A percentile compares a stretch with the other conserved stretches of the same genome.
phyloP scores from a whole-genome alignment of 2,329 filamentous ascomycete genomes.

The Colletotrichum truncatum region DNA sequence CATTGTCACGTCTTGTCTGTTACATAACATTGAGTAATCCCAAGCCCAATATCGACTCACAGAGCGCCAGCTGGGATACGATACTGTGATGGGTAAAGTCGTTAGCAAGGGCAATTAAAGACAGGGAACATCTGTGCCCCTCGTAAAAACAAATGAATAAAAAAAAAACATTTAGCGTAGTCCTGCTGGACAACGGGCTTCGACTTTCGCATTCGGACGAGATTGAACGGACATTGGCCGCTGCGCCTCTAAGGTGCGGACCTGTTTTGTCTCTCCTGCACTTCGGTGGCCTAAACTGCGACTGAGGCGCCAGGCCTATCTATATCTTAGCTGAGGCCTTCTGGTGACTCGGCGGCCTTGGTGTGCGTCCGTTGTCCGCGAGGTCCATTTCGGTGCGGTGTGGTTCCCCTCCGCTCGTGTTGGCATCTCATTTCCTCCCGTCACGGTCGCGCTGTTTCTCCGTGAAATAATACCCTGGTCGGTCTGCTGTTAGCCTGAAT shows the following conservation, averaged over 20 bases:
- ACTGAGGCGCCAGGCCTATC: background rate
- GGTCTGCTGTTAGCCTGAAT: background rate
- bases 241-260: background rate
- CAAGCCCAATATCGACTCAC: background rate
- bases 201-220: background rate
- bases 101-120: background rate
- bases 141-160: conserved; percentile 6
- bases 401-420: too few species aligned
- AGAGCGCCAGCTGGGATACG: too few species aligned
- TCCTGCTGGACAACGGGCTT: background rate
- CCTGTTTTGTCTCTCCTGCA: background rate
- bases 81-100: too few species aligned
- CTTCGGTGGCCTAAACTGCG: background rate
- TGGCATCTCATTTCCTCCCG: background rate
- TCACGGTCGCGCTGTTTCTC: background rate
- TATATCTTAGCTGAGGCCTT: background rate
- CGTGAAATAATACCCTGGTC: background rate
- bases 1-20: too few species aligned
- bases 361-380: conserved; percentile 15
- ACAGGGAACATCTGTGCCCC: background rate
- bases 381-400: background rate
- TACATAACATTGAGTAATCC: background rate
- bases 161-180: conserved; percentile 1
- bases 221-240: conserved; percentile 13
- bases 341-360: background rate